Percentiles rank a stretch among this genome's conserved stretches.
phyloP scores from a whole-genome alignment of 1,284 basidiomycete genomes.

The Malassezia nana region DNA sequence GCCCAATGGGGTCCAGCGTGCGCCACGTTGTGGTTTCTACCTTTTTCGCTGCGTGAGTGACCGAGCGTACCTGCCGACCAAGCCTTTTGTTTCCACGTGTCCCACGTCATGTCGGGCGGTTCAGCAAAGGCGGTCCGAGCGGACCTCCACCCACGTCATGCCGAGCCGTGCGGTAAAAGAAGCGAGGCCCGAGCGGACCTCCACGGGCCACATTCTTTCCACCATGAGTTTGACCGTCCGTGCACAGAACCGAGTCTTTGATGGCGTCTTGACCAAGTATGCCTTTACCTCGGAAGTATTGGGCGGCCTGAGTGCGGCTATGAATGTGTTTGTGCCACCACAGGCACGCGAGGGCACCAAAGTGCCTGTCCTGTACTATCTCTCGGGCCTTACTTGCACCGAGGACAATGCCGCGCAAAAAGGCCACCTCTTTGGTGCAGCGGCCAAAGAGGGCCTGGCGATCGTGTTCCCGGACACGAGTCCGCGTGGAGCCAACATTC shows the following conservation, averaged over 20 bases:
- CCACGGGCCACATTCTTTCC: too few species aligned
- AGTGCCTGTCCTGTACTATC: slow-evolving; percentile 71
- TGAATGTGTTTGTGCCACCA: slow-evolving; percentile 82
- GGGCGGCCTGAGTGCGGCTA: slow-evolving; percentile 66
- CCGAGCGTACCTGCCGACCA: slow-evolving; percentile 5
- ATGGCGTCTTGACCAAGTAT: slow-evolving; percentile 38
- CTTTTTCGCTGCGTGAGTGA: slow-evolving; percentile 23
- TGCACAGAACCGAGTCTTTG: slow-evolving; percentile 23
- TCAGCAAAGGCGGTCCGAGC: not conserved
- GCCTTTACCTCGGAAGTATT: slow-evolving; percentile 57
- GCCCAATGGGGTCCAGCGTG: slow-evolving; percentile 27
- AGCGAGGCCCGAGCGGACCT: not conserved
- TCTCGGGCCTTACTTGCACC: slow-evolving; percentile 86
- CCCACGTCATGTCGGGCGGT: slow-evolving; percentile 2
- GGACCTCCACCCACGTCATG: not conserved
- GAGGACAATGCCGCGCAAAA: slow-evolving; percentile 70
- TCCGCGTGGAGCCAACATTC: slow-evolving; percentile 79
- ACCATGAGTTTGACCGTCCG: slow-evolving; percentile 24
- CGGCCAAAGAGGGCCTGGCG: slow-evolving; percentile 58
- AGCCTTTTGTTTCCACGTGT: slow-evolving; percentile 15
- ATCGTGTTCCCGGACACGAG: slow-evolving; percentile 93
- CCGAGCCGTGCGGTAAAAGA: not conserved
- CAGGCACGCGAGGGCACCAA: slow-evolving; percentile 53
- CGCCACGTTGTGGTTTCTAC: slow-evolving; percentile 34
- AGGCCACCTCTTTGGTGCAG: slow-evolving; percentile 35